Conservation (phyloP, 495 filamentous ascomycete genomes). For the Cladorrhinum samala region DNA sequence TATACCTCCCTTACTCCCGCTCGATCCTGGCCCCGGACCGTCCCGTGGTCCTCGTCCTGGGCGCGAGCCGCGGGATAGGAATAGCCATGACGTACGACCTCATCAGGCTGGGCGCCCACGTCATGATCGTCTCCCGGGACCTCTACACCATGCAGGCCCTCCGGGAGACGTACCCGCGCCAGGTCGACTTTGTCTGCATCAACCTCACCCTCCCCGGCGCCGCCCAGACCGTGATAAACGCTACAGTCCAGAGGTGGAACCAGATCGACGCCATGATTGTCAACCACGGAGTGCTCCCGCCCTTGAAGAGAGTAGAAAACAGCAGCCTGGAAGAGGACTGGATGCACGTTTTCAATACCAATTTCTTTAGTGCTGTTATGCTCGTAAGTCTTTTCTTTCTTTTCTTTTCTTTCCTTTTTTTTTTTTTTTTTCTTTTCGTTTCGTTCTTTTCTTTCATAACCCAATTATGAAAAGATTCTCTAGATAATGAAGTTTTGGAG, state of each 20-base stretch:
- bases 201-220: conserved; percentile 65
- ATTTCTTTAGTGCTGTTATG: conserved; percentile 73
- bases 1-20: not conserved
- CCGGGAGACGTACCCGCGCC: conserved; percentile 55
- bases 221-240: conserved; percentile 54
- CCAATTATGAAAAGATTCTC: no score
- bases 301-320: conserved; percentile 66
- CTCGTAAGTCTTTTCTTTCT: no score
- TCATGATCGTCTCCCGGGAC: conserved; percentile 72
- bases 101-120: conserved; percentile 59
- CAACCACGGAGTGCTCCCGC: conserved; percentile 78
- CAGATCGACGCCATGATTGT: conserved; percentile 74
- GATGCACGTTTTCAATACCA: conserved; percentile 71
- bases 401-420: no score
- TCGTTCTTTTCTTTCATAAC: no score
- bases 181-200: conserved; percentile 66
- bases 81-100: conserved; percentile 70
- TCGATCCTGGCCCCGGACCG: not conserved
- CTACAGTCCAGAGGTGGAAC: conserved; percentile 60
- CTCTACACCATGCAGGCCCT: conserved; percentile 59
- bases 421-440: no score
- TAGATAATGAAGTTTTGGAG: no score
- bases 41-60: conserved; percentile 60
- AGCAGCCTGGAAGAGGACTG: conserved; percentile 62
- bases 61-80: conserved; percentile 72